phyloP scores from a whole-genome alignment of 2,329 filamentous ascomycete species.

The Madurella fahalii region DNA sequence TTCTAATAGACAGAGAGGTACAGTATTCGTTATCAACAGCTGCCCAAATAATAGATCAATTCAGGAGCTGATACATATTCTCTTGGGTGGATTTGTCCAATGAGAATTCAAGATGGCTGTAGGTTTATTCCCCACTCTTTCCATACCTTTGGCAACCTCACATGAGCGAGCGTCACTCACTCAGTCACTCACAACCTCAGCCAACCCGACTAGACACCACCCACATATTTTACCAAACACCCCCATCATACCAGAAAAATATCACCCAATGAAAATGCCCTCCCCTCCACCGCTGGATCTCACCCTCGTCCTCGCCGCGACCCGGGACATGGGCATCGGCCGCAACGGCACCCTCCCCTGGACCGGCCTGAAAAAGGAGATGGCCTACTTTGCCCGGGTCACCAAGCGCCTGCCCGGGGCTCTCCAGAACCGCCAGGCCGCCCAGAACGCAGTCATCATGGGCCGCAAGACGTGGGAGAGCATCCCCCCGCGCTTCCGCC shows the following conservation, averaged over 20 bases:
- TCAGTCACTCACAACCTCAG: too few species aligned
- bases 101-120: too few species aligned
- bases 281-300: conserved; percentile 48
- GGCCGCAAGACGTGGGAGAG: conserved; percentile 95
- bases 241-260: background rate
- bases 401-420: conserved; percentile 60
- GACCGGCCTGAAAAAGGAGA: conserved; percentile 83
- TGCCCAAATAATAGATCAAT: too few species aligned
- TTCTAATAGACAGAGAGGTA: background rate
- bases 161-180: too few species aligned
- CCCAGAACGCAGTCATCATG: conserved; percentile 81
- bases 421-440: background rate
- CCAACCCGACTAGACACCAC: too few species aligned
- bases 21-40: too few species aligned
- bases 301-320: conserved; percentile 92
- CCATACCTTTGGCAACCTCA: too few species aligned
- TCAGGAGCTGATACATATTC: too few species aligned
- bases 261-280: conserved; percentile 10
- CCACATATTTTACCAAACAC: background rate
- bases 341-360: conserved; percentile 75
- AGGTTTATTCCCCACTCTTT: too few species aligned
- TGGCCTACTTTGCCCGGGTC: conserved; percentile 90
- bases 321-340: conserved; percentile 87
- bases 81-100: too few species aligned
- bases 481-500: conserved; percentile 74